phyloP scores from a whole-genome alignment of 108 stramenopile genomes.

The Mayamaea pseudoterrestris region DNA sequence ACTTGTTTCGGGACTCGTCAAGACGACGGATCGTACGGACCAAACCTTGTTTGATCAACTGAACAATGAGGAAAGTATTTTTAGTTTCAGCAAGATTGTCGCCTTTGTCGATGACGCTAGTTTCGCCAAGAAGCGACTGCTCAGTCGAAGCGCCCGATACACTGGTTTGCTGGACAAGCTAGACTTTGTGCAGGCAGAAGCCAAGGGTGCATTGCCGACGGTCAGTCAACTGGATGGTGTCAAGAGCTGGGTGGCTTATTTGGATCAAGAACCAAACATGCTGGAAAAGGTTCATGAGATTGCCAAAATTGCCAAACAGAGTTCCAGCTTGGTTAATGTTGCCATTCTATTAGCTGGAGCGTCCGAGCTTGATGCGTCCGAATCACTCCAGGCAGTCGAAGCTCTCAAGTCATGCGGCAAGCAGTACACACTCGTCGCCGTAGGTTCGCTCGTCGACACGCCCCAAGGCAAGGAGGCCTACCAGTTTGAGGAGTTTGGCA shows the following conservation, averaged over 20 bases:
- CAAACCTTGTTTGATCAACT: conserved; percentile 76
- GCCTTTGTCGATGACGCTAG: conserved; percentile 60
- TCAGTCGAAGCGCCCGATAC: conserved; percentile 76
- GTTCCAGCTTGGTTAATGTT: conserved; percentile 47
- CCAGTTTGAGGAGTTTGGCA: conserved; percentile 26
- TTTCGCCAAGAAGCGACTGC: conserved; percentile 79
- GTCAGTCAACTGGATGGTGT: no score
- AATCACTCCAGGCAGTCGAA: conserved; percentile 21
- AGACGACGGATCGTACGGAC: conserved; percentile 50
- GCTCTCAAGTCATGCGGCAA: conserved; percentile 28
- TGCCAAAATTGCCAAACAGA: conserved; percentile 27
- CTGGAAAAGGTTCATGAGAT: conserved; percentile 21
- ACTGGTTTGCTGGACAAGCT: conserved; percentile 83
- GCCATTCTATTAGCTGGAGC: conserved; percentile 58
- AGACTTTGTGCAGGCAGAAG: conserved; percentile 32
- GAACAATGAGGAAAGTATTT: conserved; percentile 67
- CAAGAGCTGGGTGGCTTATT: conserved; percentile 49
- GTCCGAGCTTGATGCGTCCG: conserved; percentile 15
- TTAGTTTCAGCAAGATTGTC: conserved; percentile 67
- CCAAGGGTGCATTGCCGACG: conserved; percentile 7
- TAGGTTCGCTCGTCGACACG: conserved; percentile 48
- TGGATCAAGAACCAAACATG: conserved; percentile 23
- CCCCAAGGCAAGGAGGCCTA: conserved; percentile 55
- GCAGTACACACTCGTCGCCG: conserved; percentile 56
- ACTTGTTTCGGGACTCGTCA: conserved; percentile 28